A percentile compares a stretch with the other conserved stretches of the same genome.
These are phyloP conservation scores for Lotmaria passim DNA, from an alignment of 208 protist species.

Conservation along the genomic window DNA sequence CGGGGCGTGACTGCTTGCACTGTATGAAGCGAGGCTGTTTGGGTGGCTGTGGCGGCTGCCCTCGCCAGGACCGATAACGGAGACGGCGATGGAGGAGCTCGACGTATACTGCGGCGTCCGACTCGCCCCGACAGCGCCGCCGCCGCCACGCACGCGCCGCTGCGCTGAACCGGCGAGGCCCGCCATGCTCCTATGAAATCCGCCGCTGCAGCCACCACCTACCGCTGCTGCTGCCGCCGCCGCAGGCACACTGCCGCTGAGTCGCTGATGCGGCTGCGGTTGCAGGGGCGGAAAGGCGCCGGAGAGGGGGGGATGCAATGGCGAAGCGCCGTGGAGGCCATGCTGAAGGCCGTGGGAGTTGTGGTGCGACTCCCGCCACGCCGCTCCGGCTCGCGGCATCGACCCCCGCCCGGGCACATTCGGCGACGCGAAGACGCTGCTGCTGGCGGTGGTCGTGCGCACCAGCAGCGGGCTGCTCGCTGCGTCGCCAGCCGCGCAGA, in stretches of 20 bases:
- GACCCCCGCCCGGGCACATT: conserved; percentile 21
- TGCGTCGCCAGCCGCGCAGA: neutral
- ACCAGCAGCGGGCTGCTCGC: conserved; percentile 33
- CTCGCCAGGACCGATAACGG: neutral
- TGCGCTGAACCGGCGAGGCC: neutral
- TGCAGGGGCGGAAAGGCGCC: conserved; percentile 11
- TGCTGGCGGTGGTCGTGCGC: conserved; percentile 21
- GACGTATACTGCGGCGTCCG: conserved; percentile 9
- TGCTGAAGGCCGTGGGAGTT: neutral
- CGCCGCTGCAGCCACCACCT: no score
- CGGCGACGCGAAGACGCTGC: conserved; percentile 24
- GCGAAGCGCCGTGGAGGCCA: neutral
- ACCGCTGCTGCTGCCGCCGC: no score
- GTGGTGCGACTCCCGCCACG: conserved; percentile 8
- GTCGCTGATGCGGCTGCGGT: neutral
- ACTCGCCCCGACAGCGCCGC: neutral
- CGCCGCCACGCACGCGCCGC: conserved; percentile 11
- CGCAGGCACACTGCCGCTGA: no score
- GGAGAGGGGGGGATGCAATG: neutral
- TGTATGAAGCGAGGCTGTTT: conserved; percentile 27
- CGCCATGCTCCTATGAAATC: neutral
- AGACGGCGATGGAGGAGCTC: conserved; percentile 19
- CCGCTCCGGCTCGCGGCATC: conserved; percentile 14
- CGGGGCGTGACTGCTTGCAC: conserved; percentile 21
- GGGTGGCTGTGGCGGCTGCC: conserved; percentile 13